Percentiles rank a stretch among this genome's conserved stretches.
phyloP scores from a whole-genome alignment of 2,329 filamentous ascomycete species.

The Neofusicoccum ribis region DNA sequence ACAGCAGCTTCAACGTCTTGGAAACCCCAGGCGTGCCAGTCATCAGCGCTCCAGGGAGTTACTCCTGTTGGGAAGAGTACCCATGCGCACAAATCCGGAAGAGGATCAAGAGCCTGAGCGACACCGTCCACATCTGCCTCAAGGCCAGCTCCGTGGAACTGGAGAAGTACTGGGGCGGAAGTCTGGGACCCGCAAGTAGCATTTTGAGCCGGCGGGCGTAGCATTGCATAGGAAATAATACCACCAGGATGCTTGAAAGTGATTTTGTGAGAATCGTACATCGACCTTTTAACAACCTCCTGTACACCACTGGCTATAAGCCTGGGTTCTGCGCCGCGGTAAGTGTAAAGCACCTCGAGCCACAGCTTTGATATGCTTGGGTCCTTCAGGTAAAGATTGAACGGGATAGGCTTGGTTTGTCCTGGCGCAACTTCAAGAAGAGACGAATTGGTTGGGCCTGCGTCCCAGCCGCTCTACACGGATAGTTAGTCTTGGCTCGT shows the following conservation, averaged over 20 bases:
- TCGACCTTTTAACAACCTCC: constrained; percentile 1
- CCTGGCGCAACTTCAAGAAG: constrained; percentile 29
- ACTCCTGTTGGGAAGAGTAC: constrained; percentile 57
- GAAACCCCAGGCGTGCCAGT: constrained; percentile 63
- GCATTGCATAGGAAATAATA: constrained; percentile 58
- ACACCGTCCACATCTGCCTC: constrained; percentile 53
- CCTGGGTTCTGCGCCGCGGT: background rate
- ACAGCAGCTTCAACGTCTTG: constrained; percentile 57
- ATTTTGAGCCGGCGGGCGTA: constrained; percentile 53
- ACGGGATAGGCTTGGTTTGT: constrained; percentile 44
- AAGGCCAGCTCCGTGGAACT: constrained; percentile 58
- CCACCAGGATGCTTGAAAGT: constrained; percentile 57
- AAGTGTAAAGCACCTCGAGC: constrained; percentile 31
- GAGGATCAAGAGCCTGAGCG: constrained; percentile 49
- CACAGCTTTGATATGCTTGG: constrained; percentile 29
- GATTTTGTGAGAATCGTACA: constrained; percentile 52
- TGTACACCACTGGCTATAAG: constrained; percentile 22
- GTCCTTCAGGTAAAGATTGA: constrained; percentile 30
- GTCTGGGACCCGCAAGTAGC: constrained; percentile 30
- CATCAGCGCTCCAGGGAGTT: constrained; percentile 61
- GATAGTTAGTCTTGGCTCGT: background rate
- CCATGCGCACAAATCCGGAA: constrained; percentile 57
- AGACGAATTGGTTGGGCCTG: background rate
- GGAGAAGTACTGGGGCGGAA: constrained; percentile 51
- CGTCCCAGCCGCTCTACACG: background rate